Base-by-base conservation (phyloP, 2,329 filamentous ascomycete species). In the Aurifilum marmelostoma region DNA sequence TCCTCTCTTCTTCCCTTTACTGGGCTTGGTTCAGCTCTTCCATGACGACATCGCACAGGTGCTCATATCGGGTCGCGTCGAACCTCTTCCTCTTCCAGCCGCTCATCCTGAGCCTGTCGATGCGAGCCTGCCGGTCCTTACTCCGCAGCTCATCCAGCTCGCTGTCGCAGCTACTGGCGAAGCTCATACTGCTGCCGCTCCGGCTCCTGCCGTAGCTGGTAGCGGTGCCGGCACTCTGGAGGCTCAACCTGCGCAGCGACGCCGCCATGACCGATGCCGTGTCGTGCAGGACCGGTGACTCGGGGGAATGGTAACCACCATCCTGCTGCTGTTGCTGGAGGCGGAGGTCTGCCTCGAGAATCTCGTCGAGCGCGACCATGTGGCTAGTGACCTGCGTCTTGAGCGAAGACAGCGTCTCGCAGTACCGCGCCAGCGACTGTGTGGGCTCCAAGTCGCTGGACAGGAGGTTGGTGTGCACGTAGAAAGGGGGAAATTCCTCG, bases 61-160 rank as follows among this genome's bases (percentile, higher is more conserved):
- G 80, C 74, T 87, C 83, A 73, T 89, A 89, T 50, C 84, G 80
- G 59, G 78, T 76, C 7, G 79, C 77, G 71, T 89, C 83, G 72
- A 89, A 89, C 29, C 87, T 82, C 72, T 83, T 83, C 37, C 87
- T 79, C 73, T 82, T 82, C 87, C 87, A 89, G 2, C 86, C 86
- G 63, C 74, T 80, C n/a, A 82, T 82, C 27, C 85, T 82, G 14
- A 89, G 77, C 12, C 83, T 80, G 76, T 87, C 84, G 72, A 89
- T 88, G 32, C 87, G 82, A 8, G 83, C 80, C 69, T 81, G 79
- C 2, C 87, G 77, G 43, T 86, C 84, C 24, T 80, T 73, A 1
- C 73, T 73, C 24, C 79, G 79, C 66, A 78, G 72, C 66, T 82
- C 80, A 34, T 74, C 77, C 32, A 64, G 67, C 39, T 39, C 68